These are phyloP conservation scores for Lactarius vividus DNA, from an alignment of 768 basidiomycete species.

Conservation along the genomic window DNA sequence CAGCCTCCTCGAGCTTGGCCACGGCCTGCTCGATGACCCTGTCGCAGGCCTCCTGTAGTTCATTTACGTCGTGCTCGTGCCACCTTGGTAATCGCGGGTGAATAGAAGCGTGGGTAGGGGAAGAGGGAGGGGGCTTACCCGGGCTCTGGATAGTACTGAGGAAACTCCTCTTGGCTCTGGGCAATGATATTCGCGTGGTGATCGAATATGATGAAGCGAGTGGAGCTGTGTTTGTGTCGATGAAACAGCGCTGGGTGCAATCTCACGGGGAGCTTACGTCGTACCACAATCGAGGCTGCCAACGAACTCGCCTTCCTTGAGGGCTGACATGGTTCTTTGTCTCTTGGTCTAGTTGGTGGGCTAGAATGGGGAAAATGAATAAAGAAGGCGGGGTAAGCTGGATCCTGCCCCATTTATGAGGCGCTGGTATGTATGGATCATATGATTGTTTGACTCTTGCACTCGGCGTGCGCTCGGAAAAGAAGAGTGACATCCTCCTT, in stretches of 20 bases:
- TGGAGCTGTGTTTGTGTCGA: conserved; percentile 53
- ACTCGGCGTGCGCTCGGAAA: too few species aligned
- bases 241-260: neutral
- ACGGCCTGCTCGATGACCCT: conserved; percentile 73
- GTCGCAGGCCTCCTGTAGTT: conserved; percentile 74
- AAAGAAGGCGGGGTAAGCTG: neutral
- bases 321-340: conserved; percentile 32
- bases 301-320: conserved; percentile 76
- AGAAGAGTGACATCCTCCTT: neutral
- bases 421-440: conserved; percentile 7
- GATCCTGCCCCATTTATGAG: conserved; percentile 3
- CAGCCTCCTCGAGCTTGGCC: conserved; percentile 64
- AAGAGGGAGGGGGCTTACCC: conserved; percentile 44
- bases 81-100: conserved; percentile 50
- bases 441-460: conserved; percentile 13
- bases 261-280: conserved; percentile 55
- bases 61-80: conserved; percentile 92
- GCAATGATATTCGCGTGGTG: conserved; percentile 82
- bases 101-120: neutral
- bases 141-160: conserved; percentile 88
- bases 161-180: conserved; percentile 89
- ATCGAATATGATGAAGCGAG: conserved; percentile 91
- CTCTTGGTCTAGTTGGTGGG: conserved; percentile 3
- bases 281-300: conserved; percentile 95
- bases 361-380: neutral